Conservation (phyloP, 352 stramenopile species). For the Globisporangium viniferum region DNA sequence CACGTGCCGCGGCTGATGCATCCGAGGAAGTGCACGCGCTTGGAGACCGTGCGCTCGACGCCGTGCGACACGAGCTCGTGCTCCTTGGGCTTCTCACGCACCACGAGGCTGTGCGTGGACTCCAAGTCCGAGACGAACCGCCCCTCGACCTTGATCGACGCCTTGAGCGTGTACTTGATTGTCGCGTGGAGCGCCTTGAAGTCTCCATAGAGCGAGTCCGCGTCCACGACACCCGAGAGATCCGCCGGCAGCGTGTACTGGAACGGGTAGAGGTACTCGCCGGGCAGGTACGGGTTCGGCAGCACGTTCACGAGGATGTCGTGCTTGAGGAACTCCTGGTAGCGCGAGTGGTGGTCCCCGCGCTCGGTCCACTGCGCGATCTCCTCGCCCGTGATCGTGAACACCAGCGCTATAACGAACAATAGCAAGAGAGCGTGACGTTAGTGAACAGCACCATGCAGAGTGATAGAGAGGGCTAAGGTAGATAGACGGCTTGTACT, state of each 20-base stretch:
- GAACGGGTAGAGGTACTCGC: slow-evolving; percentile 72
- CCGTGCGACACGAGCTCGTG: slow-evolving; percentile 20
- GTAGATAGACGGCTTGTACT: slow-evolving; percentile 9
- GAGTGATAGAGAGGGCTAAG: no score
- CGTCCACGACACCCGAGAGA: slow-evolving; percentile 55
- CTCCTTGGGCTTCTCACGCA: slow-evolving; percentile 29
- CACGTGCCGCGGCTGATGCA: slow-evolving; percentile 57
- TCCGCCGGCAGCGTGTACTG: slow-evolving; percentile 52
- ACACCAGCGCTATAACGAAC: slow-evolving; percentile 39
- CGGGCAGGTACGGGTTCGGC: slow-evolving; percentile 48
- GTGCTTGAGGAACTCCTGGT: slow-evolving; percentile 62
- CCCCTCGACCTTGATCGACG: slow-evolving; percentile 61
- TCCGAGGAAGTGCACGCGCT: slow-evolving; percentile 53
- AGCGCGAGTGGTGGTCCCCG: slow-evolving; percentile 61
- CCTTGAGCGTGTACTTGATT: slow-evolving; percentile 77
- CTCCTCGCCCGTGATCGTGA: slow-evolving; percentile 55
- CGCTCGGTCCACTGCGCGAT: slow-evolving; percentile 65
- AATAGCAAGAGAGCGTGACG: neutral
- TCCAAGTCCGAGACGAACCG: slow-evolving; percentile 73
- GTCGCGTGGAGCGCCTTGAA: slow-evolving; percentile 54
- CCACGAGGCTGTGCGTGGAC: slow-evolving; percentile 43
- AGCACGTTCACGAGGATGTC: slow-evolving; percentile 52
- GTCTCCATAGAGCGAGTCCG: slow-evolving; percentile 47
- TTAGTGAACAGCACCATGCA: neutral
- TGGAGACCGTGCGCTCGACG: slow-evolving; percentile 60